phyloP scores from a whole-genome alignment of 306 rosid species.

The Sphenostylis stenocarpa region DNA sequence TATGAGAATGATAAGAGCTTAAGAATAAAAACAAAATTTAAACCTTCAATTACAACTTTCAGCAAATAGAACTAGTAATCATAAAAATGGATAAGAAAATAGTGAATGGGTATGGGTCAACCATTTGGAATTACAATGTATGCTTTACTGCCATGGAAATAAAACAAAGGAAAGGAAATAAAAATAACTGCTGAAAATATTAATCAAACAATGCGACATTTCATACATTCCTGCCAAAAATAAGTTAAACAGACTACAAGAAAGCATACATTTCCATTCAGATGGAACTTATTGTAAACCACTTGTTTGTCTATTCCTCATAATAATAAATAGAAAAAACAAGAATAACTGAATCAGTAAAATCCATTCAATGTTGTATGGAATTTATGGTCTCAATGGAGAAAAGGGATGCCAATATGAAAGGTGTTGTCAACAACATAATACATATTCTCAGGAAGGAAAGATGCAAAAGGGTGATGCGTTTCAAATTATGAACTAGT shows the following conservation, averaged over 20 bases:
- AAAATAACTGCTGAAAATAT: not conserved
- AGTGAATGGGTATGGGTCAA: not conserved
- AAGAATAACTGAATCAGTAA: not conserved
- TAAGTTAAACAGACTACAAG: not conserved
- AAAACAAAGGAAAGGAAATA: not conserved
- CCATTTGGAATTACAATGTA: not conserved
- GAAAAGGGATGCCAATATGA: not conserved
- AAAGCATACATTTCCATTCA: not conserved
- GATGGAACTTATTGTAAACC: not conserved
- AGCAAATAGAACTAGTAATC: not conserved
- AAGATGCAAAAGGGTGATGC: not conserved
- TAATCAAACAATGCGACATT: not conserved
- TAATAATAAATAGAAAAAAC: not conserved
- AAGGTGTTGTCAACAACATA: not conserved
- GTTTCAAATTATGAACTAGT: not conserved
- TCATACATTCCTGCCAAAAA: not conserved
- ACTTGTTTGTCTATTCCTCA: not conserved
- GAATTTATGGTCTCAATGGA: not conserved
- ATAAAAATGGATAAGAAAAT: constrained; percentile 6
- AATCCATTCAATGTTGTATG: not conserved
- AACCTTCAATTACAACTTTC: constrained; percentile 1
- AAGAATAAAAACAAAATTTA: constrained; percentile 13
- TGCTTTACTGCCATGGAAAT: not conserved
- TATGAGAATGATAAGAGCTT: constrained; percentile 25
- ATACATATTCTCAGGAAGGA: not conserved